Percentiles rank a stretch among this genome's conserved stretches.
These are phyloP conservation scores for Lasiodiplodia theobromae DNA, from an alignment of 2,329 filamentous ascomycete species.

Conservation along the genomic window DNA sequence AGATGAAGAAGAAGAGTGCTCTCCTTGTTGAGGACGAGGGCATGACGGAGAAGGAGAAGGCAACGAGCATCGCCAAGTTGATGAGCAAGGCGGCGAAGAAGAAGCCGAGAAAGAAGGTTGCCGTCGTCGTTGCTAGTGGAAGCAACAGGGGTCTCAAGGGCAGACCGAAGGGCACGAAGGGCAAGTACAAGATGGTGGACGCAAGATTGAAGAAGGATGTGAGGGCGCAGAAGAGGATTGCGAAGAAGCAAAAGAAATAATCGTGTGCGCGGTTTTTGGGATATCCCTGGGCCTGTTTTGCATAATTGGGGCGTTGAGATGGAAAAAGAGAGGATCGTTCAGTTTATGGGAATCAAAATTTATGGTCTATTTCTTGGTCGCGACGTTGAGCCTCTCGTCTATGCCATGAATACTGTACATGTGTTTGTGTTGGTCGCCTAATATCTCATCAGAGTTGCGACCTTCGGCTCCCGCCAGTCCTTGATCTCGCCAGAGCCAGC, in stretches of 20 bases:
- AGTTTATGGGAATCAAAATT: not conserved
- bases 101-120: slow-evolving; percentile 83
- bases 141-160: slow-evolving; percentile 85
- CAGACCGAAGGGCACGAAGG: slow-evolving; percentile 89
- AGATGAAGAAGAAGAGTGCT: slow-evolving; percentile 96
- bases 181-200: slow-evolving; percentile 97
- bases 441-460: not conserved
- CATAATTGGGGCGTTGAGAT: not conserved
- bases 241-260: slow-evolving; percentile 68
- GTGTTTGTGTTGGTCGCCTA: not conserved
- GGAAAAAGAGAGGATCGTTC: slow-evolving; percentile 14
- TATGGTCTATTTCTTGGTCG: not conserved
- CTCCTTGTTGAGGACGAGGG: slow-evolving; percentile 87
- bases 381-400: not conserved
- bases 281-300: slow-evolving; percentile 10
- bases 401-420: not conserved
- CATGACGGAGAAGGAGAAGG: slow-evolving; percentile 96
- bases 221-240: slow-evolving; percentile 79
- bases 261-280: not conserved
- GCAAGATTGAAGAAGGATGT: slow-evolving; percentile 96
- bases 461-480: slow-evolving; percentile 3
- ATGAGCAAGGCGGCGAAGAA: slow-evolving; percentile 83
- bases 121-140: slow-evolving; percentile 87
- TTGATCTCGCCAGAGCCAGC: slow-evolving; percentile 34
- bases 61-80: slow-evolving; percentile 79